Evolutionary conservation across 129 eudicot genomes (phyloP).

Genomic region (Mikania micrantha): DNA sequence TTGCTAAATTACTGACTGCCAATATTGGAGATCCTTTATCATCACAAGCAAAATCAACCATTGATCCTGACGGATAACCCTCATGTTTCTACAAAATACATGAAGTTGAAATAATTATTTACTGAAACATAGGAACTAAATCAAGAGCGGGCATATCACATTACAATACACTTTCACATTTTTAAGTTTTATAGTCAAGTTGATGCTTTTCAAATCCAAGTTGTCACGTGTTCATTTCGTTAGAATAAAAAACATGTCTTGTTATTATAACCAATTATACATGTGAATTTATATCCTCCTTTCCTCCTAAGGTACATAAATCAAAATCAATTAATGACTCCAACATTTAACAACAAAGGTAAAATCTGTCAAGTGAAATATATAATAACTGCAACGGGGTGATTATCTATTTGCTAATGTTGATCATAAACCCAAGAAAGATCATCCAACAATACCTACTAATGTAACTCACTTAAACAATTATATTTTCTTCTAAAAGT

Average conservation of each 20-base stretch:
- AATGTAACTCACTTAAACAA: neutral
- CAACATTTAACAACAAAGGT: neutral
- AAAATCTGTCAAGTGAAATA: neutral
- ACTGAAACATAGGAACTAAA: neutral
- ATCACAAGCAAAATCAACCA: constrained; percentile 91
- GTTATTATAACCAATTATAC: neutral
- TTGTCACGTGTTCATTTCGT: neutral
- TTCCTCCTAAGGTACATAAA: neutral
- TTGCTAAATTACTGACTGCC: constrained; percentile 84
- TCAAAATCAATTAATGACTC: neutral
- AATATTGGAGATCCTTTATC: constrained; percentile 75
- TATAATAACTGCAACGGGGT: neutral
- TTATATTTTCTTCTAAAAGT: too few relatives aligned
- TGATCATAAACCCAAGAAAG: neutral
- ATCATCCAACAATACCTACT: neutral
- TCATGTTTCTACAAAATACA: constrained; percentile 53
- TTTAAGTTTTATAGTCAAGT: neutral
- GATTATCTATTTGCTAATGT: neutral
- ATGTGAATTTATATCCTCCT: neutral
- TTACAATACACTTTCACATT: neutral
- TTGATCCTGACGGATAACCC: constrained; percentile 91
- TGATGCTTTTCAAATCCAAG: neutral
- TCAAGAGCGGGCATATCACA: neutral
- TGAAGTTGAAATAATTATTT: neutral
- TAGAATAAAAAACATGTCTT: neutral